A percentile compares a stretch with the other conserved stretches of the same genome.
phyloP scores from a whole-genome alignment of 768 basidiomycete genomes.

The Guyanaporus albipodus region DNA sequence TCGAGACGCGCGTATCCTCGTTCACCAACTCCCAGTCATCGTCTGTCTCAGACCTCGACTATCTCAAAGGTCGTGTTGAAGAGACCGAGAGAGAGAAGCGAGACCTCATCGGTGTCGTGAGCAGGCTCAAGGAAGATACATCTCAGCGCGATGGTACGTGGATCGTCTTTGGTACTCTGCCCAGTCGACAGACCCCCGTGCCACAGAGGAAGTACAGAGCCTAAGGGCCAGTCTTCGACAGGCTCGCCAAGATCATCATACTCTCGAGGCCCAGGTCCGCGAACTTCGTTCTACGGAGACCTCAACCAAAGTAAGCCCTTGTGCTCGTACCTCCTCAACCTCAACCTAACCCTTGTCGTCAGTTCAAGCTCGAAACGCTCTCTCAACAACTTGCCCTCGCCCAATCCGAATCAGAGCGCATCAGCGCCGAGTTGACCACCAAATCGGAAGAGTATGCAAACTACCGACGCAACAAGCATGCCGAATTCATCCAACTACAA shows the following conservation, averaged over 20 bases:
- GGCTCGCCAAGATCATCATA: slow-evolving; percentile 67
- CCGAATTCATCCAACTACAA: slow-evolving; percentile 73
- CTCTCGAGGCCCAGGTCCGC: slow-evolving; percentile 62
- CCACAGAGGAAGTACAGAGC: slow-evolving; percentile 64
- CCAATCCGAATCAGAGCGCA: slow-evolving; percentile 71
- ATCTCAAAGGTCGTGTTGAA: slow-evolving; percentile 57
- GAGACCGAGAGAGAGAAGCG: slow-evolving; percentile 88
- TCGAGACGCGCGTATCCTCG: slow-evolving; percentile 54
- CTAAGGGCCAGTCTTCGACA: slow-evolving; percentile 69
- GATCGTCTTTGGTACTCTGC: background rate
- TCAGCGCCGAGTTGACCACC: slow-evolving; percentile 58
- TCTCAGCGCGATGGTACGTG: slow-evolving; percentile 68
- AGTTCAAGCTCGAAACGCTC: slow-evolving; percentile 87
- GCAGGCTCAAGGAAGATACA: slow-evolving; percentile 74
- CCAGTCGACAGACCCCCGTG: background rate
- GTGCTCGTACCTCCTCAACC: background rate
- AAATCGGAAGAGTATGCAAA: slow-evolving; percentile 82
- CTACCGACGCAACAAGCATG: slow-evolving; percentile 77
- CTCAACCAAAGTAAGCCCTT: slow-evolving; percentile 58
- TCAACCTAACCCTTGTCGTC: background rate
- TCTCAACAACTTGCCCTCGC: slow-evolving; percentile 78
- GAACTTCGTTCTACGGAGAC: slow-evolving; percentile 74
- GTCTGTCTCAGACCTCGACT: slow-evolving; percentile 58
- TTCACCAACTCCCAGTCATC: slow-evolving; percentile 57
- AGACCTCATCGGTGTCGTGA: slow-evolving; percentile 79